A percentile compares a stretch with the other conserved stretches of the same genome.
Conservation (phyloP, 2,329 filamentous ascomycete genomes). For the Rhinocladiella similis region DNA sequence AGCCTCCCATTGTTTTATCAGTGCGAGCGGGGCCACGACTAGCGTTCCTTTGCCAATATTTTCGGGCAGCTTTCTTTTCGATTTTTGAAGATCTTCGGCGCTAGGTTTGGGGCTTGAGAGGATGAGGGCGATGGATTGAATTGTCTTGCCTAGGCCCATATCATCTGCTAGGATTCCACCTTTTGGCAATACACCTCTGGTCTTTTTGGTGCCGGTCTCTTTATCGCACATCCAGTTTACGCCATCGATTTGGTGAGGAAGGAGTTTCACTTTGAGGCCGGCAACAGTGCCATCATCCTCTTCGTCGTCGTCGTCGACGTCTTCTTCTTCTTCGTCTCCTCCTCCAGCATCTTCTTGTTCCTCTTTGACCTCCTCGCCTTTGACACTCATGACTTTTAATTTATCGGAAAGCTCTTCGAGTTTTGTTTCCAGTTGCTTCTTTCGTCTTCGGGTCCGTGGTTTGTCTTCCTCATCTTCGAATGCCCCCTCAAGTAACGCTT, state of each 20-base stretch:
- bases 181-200: slow-evolving; percentile 74
- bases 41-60: slow-evolving; percentile 76
- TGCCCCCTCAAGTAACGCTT: slow-evolving; percentile 51
- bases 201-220: slow-evolving; percentile 82
- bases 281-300: slow-evolving; percentile 67
- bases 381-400: slow-evolving; percentile 43
- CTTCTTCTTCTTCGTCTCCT: slow-evolving; percentile 50
- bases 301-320: slow-evolving; percentile 57
- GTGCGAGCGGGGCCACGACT: slow-evolving; percentile 86
- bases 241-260: slow-evolving; percentile 93
- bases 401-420: slow-evolving; percentile 45
- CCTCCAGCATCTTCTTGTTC: slow-evolving; percentile 52
- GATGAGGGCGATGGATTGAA: slow-evolving; percentile 88
- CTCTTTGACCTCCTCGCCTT: slow-evolving; percentile 31
- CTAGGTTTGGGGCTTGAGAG: slow-evolving; percentile 76
- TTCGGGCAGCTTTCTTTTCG: slow-evolving; percentile 66
- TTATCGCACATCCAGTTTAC: slow-evolving; percentile 94
- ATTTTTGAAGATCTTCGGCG: slow-evolving; percentile 39
- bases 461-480: slow-evolving; percentile 52
- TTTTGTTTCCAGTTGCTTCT: slow-evolving; percentile 41
- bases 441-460: slow-evolving; percentile 38
- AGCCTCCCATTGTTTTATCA: slow-evolving; percentile 96
- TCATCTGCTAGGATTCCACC: slow-evolving; percentile 96
- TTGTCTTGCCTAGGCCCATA: slow-evolving; percentile 92
- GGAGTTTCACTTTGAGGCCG: slow-evolving; percentile 80